These are phyloP conservation scores for Coniochaeta sp. DNA, from an alignment of 2,329 filamentous ascomycete species.

Conservation along the genomic window DNA sequence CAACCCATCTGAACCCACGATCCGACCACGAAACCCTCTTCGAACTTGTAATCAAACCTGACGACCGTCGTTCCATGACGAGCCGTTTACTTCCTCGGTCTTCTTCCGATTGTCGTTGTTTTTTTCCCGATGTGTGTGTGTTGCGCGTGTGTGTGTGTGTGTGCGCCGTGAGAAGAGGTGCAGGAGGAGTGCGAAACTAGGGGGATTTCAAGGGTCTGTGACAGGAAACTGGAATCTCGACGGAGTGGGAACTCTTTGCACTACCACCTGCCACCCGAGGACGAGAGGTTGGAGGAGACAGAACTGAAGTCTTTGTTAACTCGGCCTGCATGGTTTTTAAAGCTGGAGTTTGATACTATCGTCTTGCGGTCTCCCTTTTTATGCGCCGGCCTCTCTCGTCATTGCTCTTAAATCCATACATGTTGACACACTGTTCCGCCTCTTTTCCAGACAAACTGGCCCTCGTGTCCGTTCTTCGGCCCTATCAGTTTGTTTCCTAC, in stretches of 20 bases:
- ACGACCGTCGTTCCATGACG: not conserved
- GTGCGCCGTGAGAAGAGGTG: not conserved
- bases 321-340: slow-evolving; percentile 2
- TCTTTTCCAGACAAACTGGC: not conserved
- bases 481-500: not conserved
- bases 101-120: slow-evolving; percentile 1
- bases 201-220: not conserved
- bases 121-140: not conserved
- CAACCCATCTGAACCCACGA: not conserved
- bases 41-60: slow-evolving; percentile 1
- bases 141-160: not conserved
- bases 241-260: not conserved
- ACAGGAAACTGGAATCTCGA: not conserved
- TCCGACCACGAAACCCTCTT: not conserved
- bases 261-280: not conserved
- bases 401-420: slow-evolving; percentile 1
- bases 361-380: not conserved
- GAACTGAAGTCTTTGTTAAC: slow-evolving; percentile 3
- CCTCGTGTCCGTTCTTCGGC: not conserved
- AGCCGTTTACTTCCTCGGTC: not conserved
- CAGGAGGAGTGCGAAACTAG: not conserved
- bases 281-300: not conserved
- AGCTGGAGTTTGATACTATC: slow-evolving; percentile 3
- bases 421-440: not conserved
- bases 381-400: slow-evolving; percentile 1